Conservation (phyloP, 805 yeast genomes). For the Candida orba region DNA sequence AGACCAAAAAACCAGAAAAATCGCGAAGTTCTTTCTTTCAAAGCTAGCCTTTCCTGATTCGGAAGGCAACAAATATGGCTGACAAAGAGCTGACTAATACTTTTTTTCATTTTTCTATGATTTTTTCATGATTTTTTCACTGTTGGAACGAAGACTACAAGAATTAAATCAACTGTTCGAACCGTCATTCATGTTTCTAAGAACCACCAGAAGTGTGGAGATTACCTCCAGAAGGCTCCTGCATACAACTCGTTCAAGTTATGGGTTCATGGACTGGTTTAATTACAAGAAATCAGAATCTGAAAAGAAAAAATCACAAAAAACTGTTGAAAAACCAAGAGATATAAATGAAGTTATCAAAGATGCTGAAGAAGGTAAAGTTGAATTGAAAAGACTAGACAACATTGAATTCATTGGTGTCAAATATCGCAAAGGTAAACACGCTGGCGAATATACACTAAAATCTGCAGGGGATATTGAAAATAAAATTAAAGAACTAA, state of each 20-base stretch:
- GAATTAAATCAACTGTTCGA: too few species aligned
- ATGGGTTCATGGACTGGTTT: constrained; percentile 35
- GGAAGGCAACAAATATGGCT: constrained; percentile 9
- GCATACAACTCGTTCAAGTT: constrained; percentile 19
- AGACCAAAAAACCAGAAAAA: neutral
- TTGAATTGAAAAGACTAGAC: constrained; percentile 13
- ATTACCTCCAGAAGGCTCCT: constrained; percentile 13
- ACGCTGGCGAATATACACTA: constrained; percentile 9
- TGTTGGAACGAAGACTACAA: too few species aligned
- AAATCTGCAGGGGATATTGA: constrained; percentile 4
- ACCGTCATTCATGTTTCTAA: constrained; percentile 5
- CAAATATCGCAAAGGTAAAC: constrained; percentile 4
- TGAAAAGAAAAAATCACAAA: constrained; percentile 13
- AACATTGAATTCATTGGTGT: constrained; percentile 24
- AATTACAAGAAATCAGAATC: constrained; percentile 25
- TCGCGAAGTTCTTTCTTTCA: neutral
- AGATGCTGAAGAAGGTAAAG: constrained; percentile 29
- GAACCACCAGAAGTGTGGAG: neutral
- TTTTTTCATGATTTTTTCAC: neutral
- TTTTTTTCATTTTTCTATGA: neutral
- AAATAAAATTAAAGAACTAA: constrained; percentile 2
- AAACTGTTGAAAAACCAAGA: constrained; percentile 11
- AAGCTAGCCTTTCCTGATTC: constrained; percentile 4
- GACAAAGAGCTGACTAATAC: neutral
- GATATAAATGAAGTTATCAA: constrained; percentile 26